Conservation (phyloP, 169 alveolate genomes). For the Amoebophrya sp. region DNA sequence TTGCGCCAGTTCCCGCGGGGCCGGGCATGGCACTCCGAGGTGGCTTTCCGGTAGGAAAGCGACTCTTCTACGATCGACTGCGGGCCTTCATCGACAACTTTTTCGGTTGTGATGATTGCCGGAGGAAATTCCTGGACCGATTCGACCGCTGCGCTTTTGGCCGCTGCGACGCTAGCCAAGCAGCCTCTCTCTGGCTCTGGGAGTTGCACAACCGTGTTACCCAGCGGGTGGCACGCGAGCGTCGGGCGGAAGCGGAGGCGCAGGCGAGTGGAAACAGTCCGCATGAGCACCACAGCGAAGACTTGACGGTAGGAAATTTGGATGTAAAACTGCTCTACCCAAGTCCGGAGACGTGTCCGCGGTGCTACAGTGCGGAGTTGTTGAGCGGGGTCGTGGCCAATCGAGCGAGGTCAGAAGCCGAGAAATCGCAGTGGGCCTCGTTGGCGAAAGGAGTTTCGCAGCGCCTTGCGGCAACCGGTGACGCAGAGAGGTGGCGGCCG, state of each 20-base stretch:
- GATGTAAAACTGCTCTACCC: background rate
- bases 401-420: no score
- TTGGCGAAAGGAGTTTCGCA: no score
- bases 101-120: background rate
- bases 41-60: background rate
- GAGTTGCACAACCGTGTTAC: constrained; percentile 3
- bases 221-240: background rate
- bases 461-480: no score
- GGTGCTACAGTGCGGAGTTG: background rate
- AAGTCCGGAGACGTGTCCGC: background rate
- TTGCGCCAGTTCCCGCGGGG: background rate
- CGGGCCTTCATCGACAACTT: background rate
- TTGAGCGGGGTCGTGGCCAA: background rate
- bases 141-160: constrained; percentile 15
- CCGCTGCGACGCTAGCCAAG: background rate
- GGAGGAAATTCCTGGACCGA: background rate
- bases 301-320: background rate
- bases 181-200: background rate
- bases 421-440: no score
- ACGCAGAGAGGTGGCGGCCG: no score
- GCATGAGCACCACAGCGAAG: constrained; percentile 16
- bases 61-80: background rate
- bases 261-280: no score
- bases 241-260: no score
- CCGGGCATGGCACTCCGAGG: background rate